These are phyloP conservation scores for Pluteus cervinus DNA, from an alignment of 768 basidiomycete genomes.

Conservation along the genomic window DNA sequence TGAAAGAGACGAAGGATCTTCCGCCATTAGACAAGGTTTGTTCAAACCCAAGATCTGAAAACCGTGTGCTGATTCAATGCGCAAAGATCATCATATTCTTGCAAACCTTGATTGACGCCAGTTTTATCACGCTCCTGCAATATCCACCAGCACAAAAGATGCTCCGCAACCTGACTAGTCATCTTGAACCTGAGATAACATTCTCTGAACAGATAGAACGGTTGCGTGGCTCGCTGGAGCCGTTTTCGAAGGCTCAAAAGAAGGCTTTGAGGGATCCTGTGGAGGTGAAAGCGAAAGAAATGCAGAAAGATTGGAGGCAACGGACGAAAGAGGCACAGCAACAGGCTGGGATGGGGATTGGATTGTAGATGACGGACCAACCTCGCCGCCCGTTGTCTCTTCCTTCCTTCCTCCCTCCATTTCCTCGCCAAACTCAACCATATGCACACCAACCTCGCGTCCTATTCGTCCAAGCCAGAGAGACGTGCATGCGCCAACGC, in stretches of 20 bases:
- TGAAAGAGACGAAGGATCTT: conserved; percentile 20
- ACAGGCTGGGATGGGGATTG: conserved; percentile 46
- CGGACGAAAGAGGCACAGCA: conserved; percentile 49
- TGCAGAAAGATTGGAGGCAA: conserved; percentile 41
- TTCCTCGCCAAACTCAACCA: no score
- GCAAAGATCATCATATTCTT: conserved; percentile 60
- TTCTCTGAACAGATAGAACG: conserved; percentile 44
- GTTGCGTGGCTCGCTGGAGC: conserved; percentile 57
- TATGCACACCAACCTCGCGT: no score
- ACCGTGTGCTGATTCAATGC: conserved; percentile 5
- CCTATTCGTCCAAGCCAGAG: no score
- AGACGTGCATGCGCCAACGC: no score
- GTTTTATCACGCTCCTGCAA: conserved; percentile 62
- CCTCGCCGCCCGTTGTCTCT: no score
- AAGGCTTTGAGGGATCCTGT: conserved; percentile 38
- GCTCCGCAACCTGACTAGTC: conserved; percentile 41
- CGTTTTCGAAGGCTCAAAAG: conserved; percentile 51
- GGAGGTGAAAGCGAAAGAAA: conserved; percentile 25
- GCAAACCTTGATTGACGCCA: conserved; percentile 65
- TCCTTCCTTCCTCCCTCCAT: no score
- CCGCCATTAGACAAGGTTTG: conserved; percentile 40
- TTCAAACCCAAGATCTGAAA: conserved; percentile 4
- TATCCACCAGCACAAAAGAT: conserved; percentile 52
- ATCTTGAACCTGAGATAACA: conserved; percentile 50
- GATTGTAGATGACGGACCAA: no score